These are phyloP conservation scores for Cajanus cajan DNA, from an alignment of 306 rosid species.

Conservation along the genomic window DNA sequence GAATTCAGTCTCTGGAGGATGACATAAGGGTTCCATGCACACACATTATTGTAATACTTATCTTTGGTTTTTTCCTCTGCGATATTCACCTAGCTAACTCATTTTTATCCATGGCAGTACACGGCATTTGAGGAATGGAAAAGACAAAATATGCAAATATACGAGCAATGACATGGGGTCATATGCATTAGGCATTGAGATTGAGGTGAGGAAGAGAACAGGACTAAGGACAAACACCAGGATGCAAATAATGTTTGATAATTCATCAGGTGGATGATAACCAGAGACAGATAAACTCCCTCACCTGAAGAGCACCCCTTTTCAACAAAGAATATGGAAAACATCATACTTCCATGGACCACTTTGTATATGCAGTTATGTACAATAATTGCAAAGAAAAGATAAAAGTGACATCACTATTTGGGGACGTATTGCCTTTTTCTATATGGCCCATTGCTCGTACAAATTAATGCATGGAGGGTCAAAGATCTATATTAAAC, in stretches of 20 bases:
- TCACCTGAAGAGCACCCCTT: neutral
- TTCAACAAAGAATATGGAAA: neutral
- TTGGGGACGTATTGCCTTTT: neutral
- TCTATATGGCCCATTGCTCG: neutral
- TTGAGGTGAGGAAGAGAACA: conserved; percentile 11
- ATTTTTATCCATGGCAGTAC: neutral
- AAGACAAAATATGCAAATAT: neutral
- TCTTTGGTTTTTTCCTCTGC: neutral
- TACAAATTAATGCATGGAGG: neutral
- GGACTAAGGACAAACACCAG: neutral
- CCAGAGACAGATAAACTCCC: neutral
- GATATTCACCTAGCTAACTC: neutral
- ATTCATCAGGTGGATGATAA: neutral
- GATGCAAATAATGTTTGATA: neutral
- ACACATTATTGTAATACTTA: neutral
- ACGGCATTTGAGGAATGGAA: neutral
- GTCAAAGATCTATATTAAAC: neutral
- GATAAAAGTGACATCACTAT: neutral
- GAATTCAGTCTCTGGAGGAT: neutral
- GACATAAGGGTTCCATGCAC: neutral
- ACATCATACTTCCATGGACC: neutral
- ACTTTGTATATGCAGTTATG: neutral
- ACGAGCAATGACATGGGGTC: conserved; percentile 6
- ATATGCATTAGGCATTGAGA: neutral
- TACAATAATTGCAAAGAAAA: conserved; percentile 14